phyloP scores from a whole-genome alignment of 2,329 filamentous ascomycete species.

The Fusarium haematococcum region DNA sequence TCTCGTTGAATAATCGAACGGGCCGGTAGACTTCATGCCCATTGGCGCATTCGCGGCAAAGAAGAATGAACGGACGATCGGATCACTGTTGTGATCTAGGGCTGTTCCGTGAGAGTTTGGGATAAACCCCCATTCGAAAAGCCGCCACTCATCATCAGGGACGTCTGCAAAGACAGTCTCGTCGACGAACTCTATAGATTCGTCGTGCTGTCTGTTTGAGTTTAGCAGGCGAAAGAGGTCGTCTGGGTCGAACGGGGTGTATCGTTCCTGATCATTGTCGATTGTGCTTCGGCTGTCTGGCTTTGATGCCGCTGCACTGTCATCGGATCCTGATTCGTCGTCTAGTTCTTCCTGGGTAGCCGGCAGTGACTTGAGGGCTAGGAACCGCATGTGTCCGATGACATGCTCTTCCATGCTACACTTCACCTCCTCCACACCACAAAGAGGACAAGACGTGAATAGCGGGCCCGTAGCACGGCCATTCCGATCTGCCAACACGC shows the following conservation, averaged over 20 bases:
- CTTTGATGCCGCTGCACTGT: neutral
- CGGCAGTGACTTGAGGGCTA: constrained; percentile 24
- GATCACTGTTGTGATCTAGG: neutral
- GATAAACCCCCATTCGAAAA: neutral
- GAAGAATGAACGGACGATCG: neutral
- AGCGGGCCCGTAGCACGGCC: neutral
- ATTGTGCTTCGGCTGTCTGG: neutral
- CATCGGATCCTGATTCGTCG: neutral
- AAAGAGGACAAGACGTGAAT: constrained; percentile 12
- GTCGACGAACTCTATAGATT: neutral
- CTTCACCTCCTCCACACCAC: neutral
- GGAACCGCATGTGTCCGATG: constrained; percentile 7
- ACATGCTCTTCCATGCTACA: constrained; percentile 12
- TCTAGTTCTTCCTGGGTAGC: neutral
- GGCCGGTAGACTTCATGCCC: neutral
- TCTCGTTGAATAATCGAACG: neutral
- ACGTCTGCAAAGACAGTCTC: neutral
- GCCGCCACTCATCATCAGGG: neutral
- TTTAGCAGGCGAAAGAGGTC: neutral
- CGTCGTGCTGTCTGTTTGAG: neutral
- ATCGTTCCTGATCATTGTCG: neutral
- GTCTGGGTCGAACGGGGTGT: neutral
- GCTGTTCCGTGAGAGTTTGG: neutral
- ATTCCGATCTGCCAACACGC: constrained; percentile 7
- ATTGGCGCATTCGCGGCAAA: neutral